Evolutionary conservation across 2,329 filamentous ascomycete genomes (phyloP).

Genomic region (Colletotrichum sp.): DNA sequence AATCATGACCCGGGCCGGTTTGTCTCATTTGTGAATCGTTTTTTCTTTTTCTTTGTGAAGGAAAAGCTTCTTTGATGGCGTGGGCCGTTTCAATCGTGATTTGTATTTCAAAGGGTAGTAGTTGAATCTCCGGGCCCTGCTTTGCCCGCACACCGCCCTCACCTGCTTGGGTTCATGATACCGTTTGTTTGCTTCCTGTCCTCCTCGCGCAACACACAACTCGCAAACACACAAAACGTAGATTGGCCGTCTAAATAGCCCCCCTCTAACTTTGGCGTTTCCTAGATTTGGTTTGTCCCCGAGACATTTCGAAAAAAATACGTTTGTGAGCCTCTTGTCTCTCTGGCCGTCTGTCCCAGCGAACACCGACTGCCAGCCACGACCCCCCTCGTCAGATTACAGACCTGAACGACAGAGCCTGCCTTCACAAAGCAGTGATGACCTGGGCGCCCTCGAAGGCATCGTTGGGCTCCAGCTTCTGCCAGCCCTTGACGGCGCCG

Average conservation of each 20-base stretch:
- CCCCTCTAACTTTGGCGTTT: background rate
- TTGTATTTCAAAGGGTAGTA: constrained; percentile 3
- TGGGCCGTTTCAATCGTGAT: constrained; percentile 9
- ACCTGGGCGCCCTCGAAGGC: constrained; percentile 68
- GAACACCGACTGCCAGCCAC: background rate
- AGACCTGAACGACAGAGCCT: background rate
- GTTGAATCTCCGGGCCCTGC: background rate
- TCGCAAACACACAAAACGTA: background rate
- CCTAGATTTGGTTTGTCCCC: background rate
- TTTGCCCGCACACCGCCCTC: background rate
- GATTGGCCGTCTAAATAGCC: constrained; percentile 1
- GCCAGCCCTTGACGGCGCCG: constrained; percentile 82
- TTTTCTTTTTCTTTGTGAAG: background rate
- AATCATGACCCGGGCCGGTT: background rate
- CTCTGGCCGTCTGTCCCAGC: background rate
- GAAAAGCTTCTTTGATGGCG: background rate
- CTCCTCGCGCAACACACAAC: background rate
- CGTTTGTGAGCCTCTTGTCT: background rate
- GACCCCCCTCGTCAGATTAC: background rate
- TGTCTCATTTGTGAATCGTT: background rate
- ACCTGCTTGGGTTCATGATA: constrained; percentile 7
- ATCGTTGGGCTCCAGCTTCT: constrained; percentile 81
- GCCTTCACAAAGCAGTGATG: constrained; percentile 34
- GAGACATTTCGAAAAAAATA: background rate
- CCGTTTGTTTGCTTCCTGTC: background rate